Evolutionary conservation across 768 basidiomycete genomes (phyloP).

Genomic region (Mycena kentingensis): DNA sequence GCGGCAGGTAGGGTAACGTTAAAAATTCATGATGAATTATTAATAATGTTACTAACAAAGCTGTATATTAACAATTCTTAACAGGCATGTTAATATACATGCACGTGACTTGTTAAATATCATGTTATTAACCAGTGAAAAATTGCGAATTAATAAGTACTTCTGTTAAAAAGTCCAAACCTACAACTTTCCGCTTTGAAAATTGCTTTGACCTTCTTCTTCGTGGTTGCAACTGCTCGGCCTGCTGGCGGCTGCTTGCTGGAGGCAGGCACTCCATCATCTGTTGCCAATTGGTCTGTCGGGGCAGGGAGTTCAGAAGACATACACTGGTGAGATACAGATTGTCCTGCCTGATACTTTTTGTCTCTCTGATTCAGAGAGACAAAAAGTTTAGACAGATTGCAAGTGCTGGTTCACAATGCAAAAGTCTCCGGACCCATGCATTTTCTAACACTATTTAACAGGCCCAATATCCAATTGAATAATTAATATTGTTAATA

Average conservation of each 20-base stretch:
- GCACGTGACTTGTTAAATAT: neutral
- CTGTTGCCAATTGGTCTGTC: too few species aligned
- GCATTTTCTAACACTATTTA: neutral
- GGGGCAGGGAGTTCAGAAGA: too few species aligned
- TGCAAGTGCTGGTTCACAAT: neutral
- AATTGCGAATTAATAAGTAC: neutral
- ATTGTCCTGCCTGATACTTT: too few species aligned
- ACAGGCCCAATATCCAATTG: neutral
- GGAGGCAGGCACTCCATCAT: too few species aligned
- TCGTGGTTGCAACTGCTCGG: too few species aligned
- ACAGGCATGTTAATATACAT: neutral
- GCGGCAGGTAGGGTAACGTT: neutral
- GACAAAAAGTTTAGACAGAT: too few species aligned
- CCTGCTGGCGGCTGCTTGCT: too few species aligned
- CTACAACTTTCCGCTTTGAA: neutral
- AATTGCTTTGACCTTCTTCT: neutral
- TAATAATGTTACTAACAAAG: neutral
- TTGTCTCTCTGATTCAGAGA: too few species aligned
- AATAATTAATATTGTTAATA: neutral
- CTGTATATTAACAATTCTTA: neutral
- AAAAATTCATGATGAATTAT: neutral
- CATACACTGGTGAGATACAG: too few species aligned
- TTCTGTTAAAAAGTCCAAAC: neutral
- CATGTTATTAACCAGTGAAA: neutral
- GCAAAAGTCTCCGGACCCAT: neutral